Evolutionary conservation across 352 stramenopile genomes (phyloP), one percentile per base, ranked within the genome.

Genomic region (Globisporangium megalacanthum): DNA sequence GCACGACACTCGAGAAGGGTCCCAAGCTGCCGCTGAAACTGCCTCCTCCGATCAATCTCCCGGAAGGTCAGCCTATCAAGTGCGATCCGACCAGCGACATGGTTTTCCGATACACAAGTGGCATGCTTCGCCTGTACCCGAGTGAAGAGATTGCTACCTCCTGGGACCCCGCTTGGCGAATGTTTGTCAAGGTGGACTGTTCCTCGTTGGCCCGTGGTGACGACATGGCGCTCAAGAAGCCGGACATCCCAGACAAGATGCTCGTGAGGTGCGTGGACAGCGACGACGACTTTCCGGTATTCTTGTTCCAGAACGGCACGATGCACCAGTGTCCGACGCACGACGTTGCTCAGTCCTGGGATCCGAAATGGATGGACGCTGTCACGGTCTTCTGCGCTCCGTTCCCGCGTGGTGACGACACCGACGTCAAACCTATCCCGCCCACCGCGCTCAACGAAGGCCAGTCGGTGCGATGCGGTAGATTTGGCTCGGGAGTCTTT

Each of bases 41-140:
- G 3, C 65, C 58, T 31, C 53, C 47, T 13, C 65, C 65, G 14
- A 52, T 52, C 9, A 54, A 39, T 8, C 54, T 66, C 19, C 17
- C 42, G 0, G 67, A 74, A 0, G 59, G 67, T 11, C 59, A 69
- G 33, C 51, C 63, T 7, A 66, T 71, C 53, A 70, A 66, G 51
- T 74, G 67, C 46, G 49, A 66, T 35, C 17, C 56, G 29, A 51
- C 13, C 1, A 17, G 59, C 0, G 10, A 25, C 1, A 55, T 53
- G 2, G 47, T 74, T 0, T 74, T 58, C 54, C 55, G 67, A 10
- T 64, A 65, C 33, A 55, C 20, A 4, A 52, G 50, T 9, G 64
- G 64, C 20, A 15, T 56, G 48, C 67, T 48, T n/a, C 62, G 64
- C 35, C 62, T 48, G 56, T 74, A 74, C 47, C 63, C 67, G 19